Evolutionary conservation across 331 rosid genomes (phyloP), one percentile per base, ranked within the genome.

Genomic region (Phaseolus coccineus): DNA sequence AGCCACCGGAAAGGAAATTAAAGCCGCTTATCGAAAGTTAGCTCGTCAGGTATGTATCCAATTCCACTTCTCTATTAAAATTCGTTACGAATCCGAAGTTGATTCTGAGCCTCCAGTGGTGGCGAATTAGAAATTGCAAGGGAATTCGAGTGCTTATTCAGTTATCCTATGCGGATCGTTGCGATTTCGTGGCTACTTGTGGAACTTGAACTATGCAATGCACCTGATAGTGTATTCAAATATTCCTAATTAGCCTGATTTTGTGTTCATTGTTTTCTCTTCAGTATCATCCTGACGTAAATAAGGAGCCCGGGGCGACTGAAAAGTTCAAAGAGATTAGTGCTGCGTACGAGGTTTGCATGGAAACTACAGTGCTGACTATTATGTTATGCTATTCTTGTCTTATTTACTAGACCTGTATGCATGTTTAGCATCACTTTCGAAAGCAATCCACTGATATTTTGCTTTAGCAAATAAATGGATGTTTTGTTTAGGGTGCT

Each of bases 251-350:
- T 56, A 71, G 69, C 16, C 78, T 89, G 71, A 87, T 80, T 73
- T 78, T 81, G 12, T 24, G 44, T 22, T 69, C 8, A 2, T 50
- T 44, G 35, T 79, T 51, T 83, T 71, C 4, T 69, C 80, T 80
- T 39, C 84, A 95, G 99, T 95, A 86, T 86, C 99, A 95, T 80
- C 99, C 99, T 81, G 99, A 95, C 79, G 97, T 93, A 71, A 95
- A 95, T 85, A 95, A 95, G 87, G 94, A 95, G 79, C 96, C 99
- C 10, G 97, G 94, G n/a, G 99, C 97, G 35, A 88, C 97, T 22
- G 99, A 95, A 11, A 95, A 91, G 84, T 95, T 93, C 59, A 95
- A 95, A 89, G 97, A 95, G 87, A 93, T 94, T 47, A 94, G 97
- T 88, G 87, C 90, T 85, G 98, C 98, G 1, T 94, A 92, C 63